phyloP scores from a whole-genome alignment of 352 stramenopile species.

The Globisporangium abappressorium region DNA sequence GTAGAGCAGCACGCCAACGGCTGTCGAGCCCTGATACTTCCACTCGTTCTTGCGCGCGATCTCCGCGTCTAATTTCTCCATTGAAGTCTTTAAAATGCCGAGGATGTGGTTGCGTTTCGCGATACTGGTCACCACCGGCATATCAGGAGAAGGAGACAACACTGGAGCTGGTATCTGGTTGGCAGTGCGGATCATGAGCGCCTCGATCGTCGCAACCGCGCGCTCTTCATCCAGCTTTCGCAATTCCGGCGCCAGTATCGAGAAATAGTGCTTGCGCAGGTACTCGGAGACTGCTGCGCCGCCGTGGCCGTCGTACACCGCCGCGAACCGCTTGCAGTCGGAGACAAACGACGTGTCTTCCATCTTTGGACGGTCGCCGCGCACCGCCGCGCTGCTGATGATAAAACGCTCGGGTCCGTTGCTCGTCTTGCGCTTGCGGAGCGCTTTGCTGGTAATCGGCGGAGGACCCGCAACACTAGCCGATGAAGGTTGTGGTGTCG shows the following conservation, averaged over 20 bases:
- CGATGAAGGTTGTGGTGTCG: not conserved
- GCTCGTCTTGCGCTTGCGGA: constrained; percentile 54
- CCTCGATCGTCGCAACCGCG: not conserved
- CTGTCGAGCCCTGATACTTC: constrained; percentile 79
- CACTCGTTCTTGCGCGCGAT: constrained; percentile 68
- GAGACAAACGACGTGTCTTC: constrained; percentile 84
- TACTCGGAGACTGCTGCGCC: constrained; percentile 66
- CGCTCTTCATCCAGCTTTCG: constrained; percentile 32
- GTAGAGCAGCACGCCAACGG: constrained; percentile 64
- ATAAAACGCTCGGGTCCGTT: constrained; percentile 31
- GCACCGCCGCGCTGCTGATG: constrained; percentile 69
- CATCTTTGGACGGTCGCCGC: constrained; percentile 74
- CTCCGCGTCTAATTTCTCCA: constrained; percentile 58
- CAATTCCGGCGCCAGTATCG: constrained; percentile 47
- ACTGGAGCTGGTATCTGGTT: not conserved
- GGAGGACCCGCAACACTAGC: not conserved
- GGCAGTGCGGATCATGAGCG: not conserved
- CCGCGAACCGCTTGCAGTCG: constrained; percentile 74
- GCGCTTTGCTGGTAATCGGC: not conserved
- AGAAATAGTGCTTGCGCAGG: constrained; percentile 59
- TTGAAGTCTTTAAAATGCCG: constrained; percentile 34
- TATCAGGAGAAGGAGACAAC: not conserved
- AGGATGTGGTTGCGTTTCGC: constrained; percentile 33
- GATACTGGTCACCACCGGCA: not conserved
- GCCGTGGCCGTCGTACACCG: constrained; percentile 84